These are phyloP conservation scores for Patellifolia procumbens DNA, from an alignment of 179 eudicot species.

Conservation along the genomic window DNA sequence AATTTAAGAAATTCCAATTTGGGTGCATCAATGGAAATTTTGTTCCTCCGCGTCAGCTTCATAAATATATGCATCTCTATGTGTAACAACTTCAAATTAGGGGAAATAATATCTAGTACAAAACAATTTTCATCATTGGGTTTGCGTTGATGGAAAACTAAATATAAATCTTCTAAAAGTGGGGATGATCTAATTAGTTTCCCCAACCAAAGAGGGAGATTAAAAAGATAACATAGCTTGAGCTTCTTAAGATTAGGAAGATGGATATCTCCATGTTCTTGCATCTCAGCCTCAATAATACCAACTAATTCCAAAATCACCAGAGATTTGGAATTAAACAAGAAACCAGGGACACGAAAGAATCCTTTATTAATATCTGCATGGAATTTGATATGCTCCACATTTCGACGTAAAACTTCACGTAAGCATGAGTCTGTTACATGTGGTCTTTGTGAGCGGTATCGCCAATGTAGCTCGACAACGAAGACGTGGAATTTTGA, in stretches of 20 bases:
- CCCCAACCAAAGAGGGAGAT: background rate
- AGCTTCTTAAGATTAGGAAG: constrained; percentile 8
- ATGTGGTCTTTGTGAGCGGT: no score
- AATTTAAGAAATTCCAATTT: background rate
- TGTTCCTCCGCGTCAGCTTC: no score
- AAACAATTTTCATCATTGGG: background rate
- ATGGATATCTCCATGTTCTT: no score
- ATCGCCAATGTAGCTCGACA: no score
- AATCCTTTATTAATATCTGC: background rate
- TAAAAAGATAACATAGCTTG: background rate
- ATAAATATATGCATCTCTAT: background rate
- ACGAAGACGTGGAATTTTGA: background rate
- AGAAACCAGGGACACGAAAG: background rate
- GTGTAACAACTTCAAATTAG: background rate
- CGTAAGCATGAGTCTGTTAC: background rate
- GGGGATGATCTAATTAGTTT: background rate
- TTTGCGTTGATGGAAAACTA: no score
- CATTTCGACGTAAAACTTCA: background rate
- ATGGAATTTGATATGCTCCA: background rate
- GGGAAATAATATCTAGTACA: background rate
- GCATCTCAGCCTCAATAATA: no score
- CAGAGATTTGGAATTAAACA: background rate
- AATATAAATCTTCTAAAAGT: background rate
- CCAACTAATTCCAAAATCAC: background rate
- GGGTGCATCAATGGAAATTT: background rate